Conservation (phyloP, 108 stramenopile species). For the Aurantiochytrium sp. region DNA sequence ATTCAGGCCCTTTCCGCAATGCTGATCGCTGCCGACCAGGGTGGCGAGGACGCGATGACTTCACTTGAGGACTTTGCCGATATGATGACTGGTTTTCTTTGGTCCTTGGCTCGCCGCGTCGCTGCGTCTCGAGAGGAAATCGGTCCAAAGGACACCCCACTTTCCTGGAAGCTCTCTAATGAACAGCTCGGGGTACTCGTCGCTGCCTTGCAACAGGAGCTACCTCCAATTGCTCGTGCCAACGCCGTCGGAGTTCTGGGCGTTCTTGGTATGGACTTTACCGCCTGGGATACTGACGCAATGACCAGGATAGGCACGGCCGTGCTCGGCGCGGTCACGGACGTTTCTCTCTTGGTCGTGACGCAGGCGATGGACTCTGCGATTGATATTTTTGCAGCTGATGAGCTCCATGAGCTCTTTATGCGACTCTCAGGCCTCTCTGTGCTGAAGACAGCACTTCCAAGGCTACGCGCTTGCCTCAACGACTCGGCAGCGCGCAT, state of each 20-base stretch:
- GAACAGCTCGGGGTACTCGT: neutral
- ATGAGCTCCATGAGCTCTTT: neutral
- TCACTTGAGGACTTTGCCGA: neutral
- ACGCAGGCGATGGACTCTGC: neutral
- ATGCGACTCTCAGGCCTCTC: neutral
- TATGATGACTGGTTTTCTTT: neutral
- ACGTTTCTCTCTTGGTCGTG: neutral
- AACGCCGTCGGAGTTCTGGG: neutral
- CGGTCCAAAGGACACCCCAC: neutral
- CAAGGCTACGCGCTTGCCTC: neutral
- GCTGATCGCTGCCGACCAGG: no score
- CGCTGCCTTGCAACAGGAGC: neutral
- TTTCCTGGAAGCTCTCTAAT: neutral
- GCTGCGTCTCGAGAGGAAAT: neutral
- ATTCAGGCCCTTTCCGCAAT: neutral
- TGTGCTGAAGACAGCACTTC: neutral
- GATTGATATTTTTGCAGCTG: neutral
- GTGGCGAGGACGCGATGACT: neutral
- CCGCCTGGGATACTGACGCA: neutral
- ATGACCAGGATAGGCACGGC: neutral
- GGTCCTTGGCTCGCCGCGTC: neutral
- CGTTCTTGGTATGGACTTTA: neutral
- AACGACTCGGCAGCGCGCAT: neutral
- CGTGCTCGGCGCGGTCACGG: neutral
- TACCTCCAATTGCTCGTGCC: neutral